phyloP scores from a whole-genome alignment of 106 monocot genomes.

The Apostasia ramifera region DNA sequence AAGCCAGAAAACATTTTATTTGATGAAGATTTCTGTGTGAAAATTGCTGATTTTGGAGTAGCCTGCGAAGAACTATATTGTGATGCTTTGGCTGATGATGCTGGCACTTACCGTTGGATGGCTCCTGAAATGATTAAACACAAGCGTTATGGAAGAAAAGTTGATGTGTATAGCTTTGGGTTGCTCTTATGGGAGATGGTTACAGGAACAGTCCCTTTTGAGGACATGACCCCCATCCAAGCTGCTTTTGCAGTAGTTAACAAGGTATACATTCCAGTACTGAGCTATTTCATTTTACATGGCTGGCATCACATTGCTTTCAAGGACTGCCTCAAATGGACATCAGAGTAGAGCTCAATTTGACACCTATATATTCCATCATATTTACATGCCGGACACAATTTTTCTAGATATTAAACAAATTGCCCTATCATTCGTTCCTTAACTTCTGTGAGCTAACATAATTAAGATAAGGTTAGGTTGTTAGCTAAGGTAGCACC shows the following conservation, averaged over 20 bases:
- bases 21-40: conserved; percentile 35
- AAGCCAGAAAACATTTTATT: conserved; percentile 82
- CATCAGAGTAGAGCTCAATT: no score
- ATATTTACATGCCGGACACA: no score
- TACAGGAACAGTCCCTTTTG: conserved; percentile 58
- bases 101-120: conserved; percentile 83
- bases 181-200: conserved; percentile 78
- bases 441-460: no score
- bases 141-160: conserved; percentile 53
- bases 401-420: no score
- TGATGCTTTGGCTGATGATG: conserved; percentile 42
- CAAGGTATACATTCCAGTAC: conserved; percentile 37
- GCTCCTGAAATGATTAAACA: conserved; percentile 88
- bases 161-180: conserved; percentile 85
- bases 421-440: no score
- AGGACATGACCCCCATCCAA: conserved; percentile 77
- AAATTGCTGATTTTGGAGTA: conserved; percentile 84
- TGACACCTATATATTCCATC: no score
- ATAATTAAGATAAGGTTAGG: no score
- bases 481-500: no score
- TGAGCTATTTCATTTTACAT: background rate
- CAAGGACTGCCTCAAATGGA: no score
- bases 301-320: background rate
- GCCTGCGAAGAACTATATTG: conserved; percentile 65
- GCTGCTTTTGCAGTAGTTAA: conserved; percentile 87